Base-by-base conservation (phyloP, 331 rosid genomes). In the Rosa hybrid region DNA sequence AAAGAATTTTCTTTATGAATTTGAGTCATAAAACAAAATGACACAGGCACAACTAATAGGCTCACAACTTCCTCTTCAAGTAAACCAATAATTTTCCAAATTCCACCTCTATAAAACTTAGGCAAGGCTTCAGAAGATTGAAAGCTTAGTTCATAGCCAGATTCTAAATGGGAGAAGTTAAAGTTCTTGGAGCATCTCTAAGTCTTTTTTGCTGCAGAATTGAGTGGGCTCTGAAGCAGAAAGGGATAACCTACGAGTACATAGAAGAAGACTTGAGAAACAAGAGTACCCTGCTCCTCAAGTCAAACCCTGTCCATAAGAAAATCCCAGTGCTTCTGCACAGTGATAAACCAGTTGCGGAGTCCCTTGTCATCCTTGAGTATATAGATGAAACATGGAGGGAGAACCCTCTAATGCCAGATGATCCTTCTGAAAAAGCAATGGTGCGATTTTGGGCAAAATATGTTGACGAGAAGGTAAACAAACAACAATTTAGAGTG, bases 321-420 rank as follows among this genome's bases (percentile, higher is more conserved):
- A 89, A 83, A 75, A 68, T 89, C 16, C 90, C 88, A 13, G 87
- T 89, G 16, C 80, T 89, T 14, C 65, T 88, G 50, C 91, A 86
- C 18, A 16, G 82, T 48, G 89, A 65, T 8, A 74, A 79, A n/a
- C 73, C 90, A 27, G 70, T 90, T 8, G 77, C 82, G 13, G 90
- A 88, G 78, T 88, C 94, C 8, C 90, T 81, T 39, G 75, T 81
- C 69, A 90, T 88, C 59, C 89, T 90, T 16, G 89, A 88, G 74
- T 85, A 90, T 80, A 84, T 88, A 11, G 89, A 88, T 46, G 89
- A 88, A 68, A 88, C 86, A 6, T 90, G 94, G 94, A 90, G 75
- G 81, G 63, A 88, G n/a, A 88, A 85, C 62, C 86, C 88, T 62
- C 68, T 86, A 78, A 73, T 81, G 14, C 88, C 89, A 12, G 62